Conservation (phyloP, 805 yeast species). For the Yarrowia alimentaria region DNA sequence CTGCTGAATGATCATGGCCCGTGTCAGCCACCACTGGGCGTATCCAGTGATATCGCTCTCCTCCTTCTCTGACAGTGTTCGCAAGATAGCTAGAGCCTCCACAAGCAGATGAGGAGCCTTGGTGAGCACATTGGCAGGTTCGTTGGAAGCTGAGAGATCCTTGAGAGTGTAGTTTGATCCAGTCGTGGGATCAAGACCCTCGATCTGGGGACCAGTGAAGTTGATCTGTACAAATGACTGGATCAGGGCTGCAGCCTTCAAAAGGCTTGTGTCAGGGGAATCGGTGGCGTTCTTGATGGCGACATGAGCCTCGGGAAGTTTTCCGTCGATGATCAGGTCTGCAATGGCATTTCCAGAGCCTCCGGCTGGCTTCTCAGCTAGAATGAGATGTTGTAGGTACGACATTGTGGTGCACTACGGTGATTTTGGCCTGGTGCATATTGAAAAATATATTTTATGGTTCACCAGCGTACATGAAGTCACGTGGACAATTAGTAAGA, state of each 20-base stretch:
- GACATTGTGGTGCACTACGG: constrained; percentile 4
- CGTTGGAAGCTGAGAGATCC: constrained; percentile 60
- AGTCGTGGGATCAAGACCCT: constrained; percentile 37
- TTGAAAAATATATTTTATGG: constrained; percentile 11
- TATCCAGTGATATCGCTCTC: constrained; percentile 27
- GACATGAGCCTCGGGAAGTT: constrained; percentile 15
- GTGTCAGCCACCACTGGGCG: constrained; percentile 39
- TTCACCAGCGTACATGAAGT: no score
- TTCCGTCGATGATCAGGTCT: constrained; percentile 13
- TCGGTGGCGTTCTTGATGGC: constrained; percentile 11
- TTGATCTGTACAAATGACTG: constrained; percentile 73
- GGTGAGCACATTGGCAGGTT: constrained; percentile 62
- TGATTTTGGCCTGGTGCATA: no score
- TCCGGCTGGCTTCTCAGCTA: constrained; percentile 1
- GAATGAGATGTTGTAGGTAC: constrained; percentile 17
- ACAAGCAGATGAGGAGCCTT: constrained; percentile 50
- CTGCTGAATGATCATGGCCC: constrained; percentile 41
- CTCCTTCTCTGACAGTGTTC: constrained; percentile 39
- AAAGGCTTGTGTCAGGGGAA: constrained; percentile 14
- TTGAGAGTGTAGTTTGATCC: constrained; percentile 29
- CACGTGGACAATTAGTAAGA: no score
- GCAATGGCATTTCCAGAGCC: constrained; percentile 24
- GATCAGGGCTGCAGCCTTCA: constrained; percentile 56
- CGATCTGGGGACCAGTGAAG: constrained; percentile 75
- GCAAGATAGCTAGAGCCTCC: constrained; percentile 48